Conservation (phyloP, 1,139 yeast genomes). For the Nematodospora anomalae region DNA sequence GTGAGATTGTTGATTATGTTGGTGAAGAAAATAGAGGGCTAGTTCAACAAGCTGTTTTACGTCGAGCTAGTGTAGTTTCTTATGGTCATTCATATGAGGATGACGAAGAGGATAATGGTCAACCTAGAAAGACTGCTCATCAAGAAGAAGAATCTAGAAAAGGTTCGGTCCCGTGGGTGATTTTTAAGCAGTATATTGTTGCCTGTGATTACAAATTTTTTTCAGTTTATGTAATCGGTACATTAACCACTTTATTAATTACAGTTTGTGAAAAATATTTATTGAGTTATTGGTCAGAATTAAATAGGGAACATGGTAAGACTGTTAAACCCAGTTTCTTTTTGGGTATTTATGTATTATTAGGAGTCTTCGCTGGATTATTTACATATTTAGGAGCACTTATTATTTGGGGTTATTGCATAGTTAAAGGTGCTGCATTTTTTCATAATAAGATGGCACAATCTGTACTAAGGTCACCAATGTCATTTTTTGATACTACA, state of each 20-base stretch:
- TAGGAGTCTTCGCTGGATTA: constrained; percentile 30
- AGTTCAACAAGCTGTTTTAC: constrained; percentile 13
- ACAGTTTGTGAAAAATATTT: constrained; percentile 31
- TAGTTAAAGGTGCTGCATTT: constrained; percentile 31
- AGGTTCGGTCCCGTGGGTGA: constrained; percentile 35
- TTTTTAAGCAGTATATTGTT: constrained; percentile 33
- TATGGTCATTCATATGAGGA: constrained; percentile 22
- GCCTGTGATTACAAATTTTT: constrained; percentile 36
- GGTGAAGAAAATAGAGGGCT: constrained; percentile 34
- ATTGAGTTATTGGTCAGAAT: constrained; percentile 42
- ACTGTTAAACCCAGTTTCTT: constrained; percentile 24
- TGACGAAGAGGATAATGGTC: constrained; percentile 15
- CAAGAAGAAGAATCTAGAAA: constrained; percentile 30
- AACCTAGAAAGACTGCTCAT: constrained; percentile 27
- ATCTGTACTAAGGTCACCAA: constrained; percentile 40
- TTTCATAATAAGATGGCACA: constrained; percentile 42
- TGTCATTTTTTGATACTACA: constrained; percentile 46
- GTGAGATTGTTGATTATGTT: constrained; percentile 15
- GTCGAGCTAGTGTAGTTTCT: constrained; percentile 25
- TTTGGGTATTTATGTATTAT: constrained; percentile 26
- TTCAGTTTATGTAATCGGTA: constrained; percentile 23
- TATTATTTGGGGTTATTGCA: constrained; percentile 35
- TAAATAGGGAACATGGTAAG: constrained; percentile 25
- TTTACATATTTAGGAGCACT: constrained; percentile 28
- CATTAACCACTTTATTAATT: constrained; percentile 22